A percentile compares a stretch with the other conserved stretches of the same genome.
phyloP scores from a whole-genome alignment of 148 eudicot genomes.

The Polygonum aviculare region DNA sequence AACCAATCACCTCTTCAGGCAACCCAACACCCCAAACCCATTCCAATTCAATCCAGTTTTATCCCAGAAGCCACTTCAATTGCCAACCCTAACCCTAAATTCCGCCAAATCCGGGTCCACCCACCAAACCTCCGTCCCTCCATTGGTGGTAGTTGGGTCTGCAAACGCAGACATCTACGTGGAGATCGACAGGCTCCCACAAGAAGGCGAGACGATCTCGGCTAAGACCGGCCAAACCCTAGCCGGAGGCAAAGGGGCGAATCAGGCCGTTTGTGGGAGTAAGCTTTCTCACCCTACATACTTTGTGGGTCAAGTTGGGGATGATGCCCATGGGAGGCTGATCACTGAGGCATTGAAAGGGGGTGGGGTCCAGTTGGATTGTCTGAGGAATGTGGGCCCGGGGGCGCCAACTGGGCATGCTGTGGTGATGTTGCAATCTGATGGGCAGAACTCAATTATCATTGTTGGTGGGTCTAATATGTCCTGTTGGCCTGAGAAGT shows the following conservation, averaged over 20 bases:
- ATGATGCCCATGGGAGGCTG: constrained; percentile 80
- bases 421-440: constrained; percentile 80
- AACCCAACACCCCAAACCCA: constrained; percentile 14
- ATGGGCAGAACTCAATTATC: constrained; percentile 85
- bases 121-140: constrained; percentile 22
- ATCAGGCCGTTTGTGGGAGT: constrained; percentile 80
- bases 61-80: constrained; percentile 10
- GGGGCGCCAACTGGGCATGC: constrained; percentile 91
- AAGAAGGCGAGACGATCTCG: constrained; percentile 77
- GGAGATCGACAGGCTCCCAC: constrained; percentile 72
- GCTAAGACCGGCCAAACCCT: constrained; percentile 74
- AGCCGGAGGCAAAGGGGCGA: constrained; percentile 94
- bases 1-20: constrained; percentile 9
- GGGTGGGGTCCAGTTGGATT: constrained; percentile 62
- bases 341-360: constrained; percentile 49
- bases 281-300: constrained; percentile 67
- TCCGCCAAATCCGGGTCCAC: constrained; percentile 22
- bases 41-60: constrained; percentile 20
- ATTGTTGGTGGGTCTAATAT: constrained; percentile 89
- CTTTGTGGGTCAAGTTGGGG: constrained; percentile 75
- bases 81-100: constrained; percentile 27
- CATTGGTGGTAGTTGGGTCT: constrained; percentile 87
- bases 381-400: constrained; percentile 32
- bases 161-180: constrained; percentile 93
- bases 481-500: constrained; percentile 54